Evolutionary conservation across 1,139 yeast species (phyloP), one percentile per base, ranked within the genome.

Genomic region (Candida sp.): DNA sequence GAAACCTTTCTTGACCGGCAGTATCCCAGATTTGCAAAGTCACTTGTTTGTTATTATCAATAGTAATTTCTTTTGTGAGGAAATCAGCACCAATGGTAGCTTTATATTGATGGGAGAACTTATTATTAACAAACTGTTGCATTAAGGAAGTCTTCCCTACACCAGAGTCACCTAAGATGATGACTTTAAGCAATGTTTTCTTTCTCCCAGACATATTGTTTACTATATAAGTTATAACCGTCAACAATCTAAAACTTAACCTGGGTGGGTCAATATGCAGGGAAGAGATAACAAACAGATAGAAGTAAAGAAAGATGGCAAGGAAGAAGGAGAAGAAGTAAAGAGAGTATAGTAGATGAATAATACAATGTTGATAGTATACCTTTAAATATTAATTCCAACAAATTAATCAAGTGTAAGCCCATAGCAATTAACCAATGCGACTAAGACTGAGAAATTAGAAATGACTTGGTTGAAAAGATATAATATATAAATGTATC

Each of bases 51-150:
- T 68, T 68, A 61, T 84, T 93, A 63, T 93, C 98, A 46, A 93
- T 79, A 22, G 77, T 71, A 46, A 93, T 81, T 59, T 93, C 98
- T 63, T 91, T 91, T 37, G 98, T 93, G 50, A 91, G 75, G 60
- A 93, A 93, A 64, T 93, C 99, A 4, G 98, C 99, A 5, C 99
- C 99, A 53, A 93, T 93, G 21, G 99, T 93, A 25, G 99, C 98
- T 63, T 93, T 93, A 67, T 93, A 93, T 63, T 93, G 98, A 53
- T 91, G 95, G 40, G 93, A 84, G 68, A 93, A 93, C 73, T 91
- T 93, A 61, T 87, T 90, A 68, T 90, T 90, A 53, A 93, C 97
- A 68, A 90, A 93, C 63, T 93, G 96, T 64, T 91, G 97, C 84
- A 93, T 91, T 56, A 93, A 73, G 4, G 97, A 90, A 22, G 99